phyloP scores from a whole-genome alignment of 106 monocot species.

The Agapanthus africanus region DNA sequence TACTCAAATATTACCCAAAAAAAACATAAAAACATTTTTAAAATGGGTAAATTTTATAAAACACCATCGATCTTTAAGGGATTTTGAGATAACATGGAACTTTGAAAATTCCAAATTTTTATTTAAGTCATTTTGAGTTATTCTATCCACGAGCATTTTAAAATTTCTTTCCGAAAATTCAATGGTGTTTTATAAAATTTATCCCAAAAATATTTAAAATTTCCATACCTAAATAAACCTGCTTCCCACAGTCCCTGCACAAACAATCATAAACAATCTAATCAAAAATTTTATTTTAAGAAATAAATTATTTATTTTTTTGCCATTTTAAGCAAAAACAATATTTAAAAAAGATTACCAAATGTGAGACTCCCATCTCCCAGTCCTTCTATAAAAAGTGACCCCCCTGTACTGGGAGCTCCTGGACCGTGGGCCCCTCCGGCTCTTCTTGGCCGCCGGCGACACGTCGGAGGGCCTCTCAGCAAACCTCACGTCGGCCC shows the following conservation, averaged over 20 bases:
- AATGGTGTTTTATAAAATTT: too few relatives aligned
- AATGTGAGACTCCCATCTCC: conserved; percentile 98
- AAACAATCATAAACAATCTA: neutral
- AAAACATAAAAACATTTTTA: neutral
- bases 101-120: too few relatives aligned
- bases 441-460: conserved; percentile 34
- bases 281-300: neutral
- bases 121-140: too few relatives aligned
- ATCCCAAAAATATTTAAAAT: neutral
- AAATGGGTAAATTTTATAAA: too few relatives aligned
- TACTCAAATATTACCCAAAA: neutral
- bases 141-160: too few relatives aligned
- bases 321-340: too few relatives aligned
- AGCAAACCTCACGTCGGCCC: neutral
- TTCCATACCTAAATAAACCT: conserved; percentile 44
- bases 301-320: too few relatives aligned
- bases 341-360: conserved; percentile 37
- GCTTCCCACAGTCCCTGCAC: conserved; percentile 63
- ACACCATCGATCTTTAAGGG: too few relatives aligned
- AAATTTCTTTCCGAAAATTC: too few relatives aligned
- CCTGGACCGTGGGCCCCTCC: conserved; percentile 81
- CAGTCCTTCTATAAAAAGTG: conserved; percentile 92
- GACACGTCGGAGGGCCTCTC: conserved; percentile 1
- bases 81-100: too few relatives aligned
- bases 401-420: conserved; percentile 97